Evolutionary conservation across 2,329 filamentous ascomycete species (phyloP).

Genomic region (Pseudogymnoascus sp.): DNA sequence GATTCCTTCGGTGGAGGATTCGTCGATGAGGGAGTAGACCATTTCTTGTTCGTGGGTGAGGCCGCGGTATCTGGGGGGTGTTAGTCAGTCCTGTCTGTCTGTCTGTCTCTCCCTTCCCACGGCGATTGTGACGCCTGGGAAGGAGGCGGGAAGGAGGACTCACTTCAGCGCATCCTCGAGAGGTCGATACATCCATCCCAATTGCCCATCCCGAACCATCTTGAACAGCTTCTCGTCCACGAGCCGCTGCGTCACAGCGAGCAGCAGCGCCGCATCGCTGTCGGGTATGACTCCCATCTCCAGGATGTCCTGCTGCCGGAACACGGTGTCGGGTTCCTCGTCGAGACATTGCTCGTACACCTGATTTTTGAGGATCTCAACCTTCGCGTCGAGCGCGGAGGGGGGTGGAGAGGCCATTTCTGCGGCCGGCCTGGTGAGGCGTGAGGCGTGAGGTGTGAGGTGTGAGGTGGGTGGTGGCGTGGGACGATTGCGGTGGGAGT

Average conservation of each 20-base stretch:
- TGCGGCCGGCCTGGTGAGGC: conserved; percentile 33
- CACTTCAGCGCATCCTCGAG: conserved; percentile 56
- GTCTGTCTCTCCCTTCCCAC: too few relatives aligned
- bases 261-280: conserved; percentile 45
- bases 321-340: conserved; percentile 30
- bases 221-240: conserved; percentile 54
- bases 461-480: neutral
- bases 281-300: conserved; percentile 50
- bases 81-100: too few relatives aligned
- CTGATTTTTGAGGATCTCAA: conserved; percentile 15
- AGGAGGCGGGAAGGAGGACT: too few relatives aligned
- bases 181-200: conserved; percentile 52
- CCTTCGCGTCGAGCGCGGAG: conserved; percentile 20
- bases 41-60: conserved; percentile 69
- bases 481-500: neutral
- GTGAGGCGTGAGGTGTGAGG: too few relatives aligned
- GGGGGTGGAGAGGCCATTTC: conserved; percentile 34
- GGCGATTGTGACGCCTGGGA: too few relatives aligned
- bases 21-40: conserved; percentile 84
- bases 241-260: conserved; percentile 49
- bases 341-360: conserved; percentile 24
- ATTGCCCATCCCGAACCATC: conserved; percentile 36
- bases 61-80: conserved; percentile 43
- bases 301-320: conserved; percentile 51
- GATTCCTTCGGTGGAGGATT: conserved; percentile 74